These are phyloP conservation scores for Berkeleyomyces basicola DNA, from an alignment of 2,329 filamentous ascomycete genomes.

Conservation along the genomic window DNA sequence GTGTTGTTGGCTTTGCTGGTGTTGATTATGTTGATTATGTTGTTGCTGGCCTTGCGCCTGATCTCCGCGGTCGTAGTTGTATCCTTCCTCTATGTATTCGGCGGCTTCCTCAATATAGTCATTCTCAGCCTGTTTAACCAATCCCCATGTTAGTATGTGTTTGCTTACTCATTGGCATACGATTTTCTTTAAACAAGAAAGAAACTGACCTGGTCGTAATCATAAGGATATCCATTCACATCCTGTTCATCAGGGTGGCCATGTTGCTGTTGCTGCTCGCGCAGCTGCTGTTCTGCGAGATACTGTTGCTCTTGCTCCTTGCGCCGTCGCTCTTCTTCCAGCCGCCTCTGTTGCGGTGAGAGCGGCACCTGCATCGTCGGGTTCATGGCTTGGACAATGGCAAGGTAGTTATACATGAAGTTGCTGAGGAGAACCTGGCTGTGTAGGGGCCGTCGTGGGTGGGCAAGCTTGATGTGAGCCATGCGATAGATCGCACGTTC, in stretches of 20 bases:
- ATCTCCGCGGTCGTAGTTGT: conserved; percentile 26
- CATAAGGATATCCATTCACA: conserved; percentile 33
- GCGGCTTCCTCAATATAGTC: conserved; percentile 31
- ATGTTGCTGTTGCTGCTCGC: conserved; percentile 24
- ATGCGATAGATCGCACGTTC: conserved; percentile 96
- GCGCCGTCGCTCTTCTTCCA: conserved; percentile 37
- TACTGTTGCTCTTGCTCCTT: conserved; percentile 35
- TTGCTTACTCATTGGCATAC: not conserved
- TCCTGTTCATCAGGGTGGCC: conserved; percentile 23
- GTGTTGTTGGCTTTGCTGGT: not conserved
- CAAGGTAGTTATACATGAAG: conserved; percentile 98
- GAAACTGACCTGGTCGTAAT: conserved; percentile 34
- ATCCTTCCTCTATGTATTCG: conserved; percentile 36
- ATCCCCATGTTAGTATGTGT: not conserved
- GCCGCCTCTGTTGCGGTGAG: conserved; percentile 54
- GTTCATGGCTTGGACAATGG: conserved; percentile 98
- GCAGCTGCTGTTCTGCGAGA: conserved; percentile 29
- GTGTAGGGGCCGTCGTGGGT: conserved; percentile 76
- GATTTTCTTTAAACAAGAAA: not conserved
- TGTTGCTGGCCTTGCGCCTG: conserved; percentile 3
- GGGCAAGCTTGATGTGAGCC: conserved; percentile 98
- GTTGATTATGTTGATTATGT: not conserved
- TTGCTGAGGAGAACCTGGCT: conserved; percentile 95
- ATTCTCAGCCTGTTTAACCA: conserved; percentile 24
- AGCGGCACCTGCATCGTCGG: conserved; percentile 85